Evolutionary conservation across 495 filamentous ascomycete genomes (phyloP).

Genomic region (Hypoxylon trugodes): DNA sequence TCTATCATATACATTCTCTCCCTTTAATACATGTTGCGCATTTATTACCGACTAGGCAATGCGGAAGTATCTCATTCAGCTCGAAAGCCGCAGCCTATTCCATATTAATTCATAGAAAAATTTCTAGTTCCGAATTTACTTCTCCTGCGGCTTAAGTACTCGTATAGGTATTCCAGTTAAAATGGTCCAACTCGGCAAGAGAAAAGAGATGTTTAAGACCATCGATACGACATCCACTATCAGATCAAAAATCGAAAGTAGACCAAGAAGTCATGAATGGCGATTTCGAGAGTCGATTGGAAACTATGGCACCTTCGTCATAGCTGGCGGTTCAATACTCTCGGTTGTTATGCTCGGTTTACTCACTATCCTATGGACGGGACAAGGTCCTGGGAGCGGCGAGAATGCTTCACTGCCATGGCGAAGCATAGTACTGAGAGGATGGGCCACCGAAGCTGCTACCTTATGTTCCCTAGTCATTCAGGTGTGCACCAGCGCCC

Average conservation of each 20-base stretch:
- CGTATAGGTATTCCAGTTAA: background rate
- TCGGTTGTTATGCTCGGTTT: conserved; percentile 21
- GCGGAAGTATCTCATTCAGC: too few relatives aligned
- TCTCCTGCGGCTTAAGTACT: background rate
- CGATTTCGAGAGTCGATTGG: conserved; percentile 9
- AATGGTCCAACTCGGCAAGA: background rate
- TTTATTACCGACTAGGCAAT: too few relatives aligned
- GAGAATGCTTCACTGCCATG: conserved; percentile 10
- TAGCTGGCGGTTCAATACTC: conserved; percentile 18
- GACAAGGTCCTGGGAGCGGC: conserved; percentile 15
- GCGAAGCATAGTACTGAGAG: conserved; percentile 17
- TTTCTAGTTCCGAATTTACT: background rate
- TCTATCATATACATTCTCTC: too few relatives aligned
- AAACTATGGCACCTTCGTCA: conserved; percentile 3
- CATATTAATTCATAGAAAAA: background rate
- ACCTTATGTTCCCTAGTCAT: conserved; percentile 29
- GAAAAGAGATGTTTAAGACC: conserved; percentile 4
- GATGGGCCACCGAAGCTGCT: conserved; percentile 20
- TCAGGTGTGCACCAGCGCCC: conserved; percentile 18
- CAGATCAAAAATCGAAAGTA: background rate
- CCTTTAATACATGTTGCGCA: too few relatives aligned
- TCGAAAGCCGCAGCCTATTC: too few relatives aligned
- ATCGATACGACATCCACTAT: background rate
- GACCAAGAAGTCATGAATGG: conserved; percentile 4
- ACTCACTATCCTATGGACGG: conserved; percentile 23